Percentiles rank a stretch among this genome's conserved stretches.
These are phyloP conservation scores for Rosa multiflora DNA, from an alignment of 306 rosid species.

Conservation along the genomic window DNA sequence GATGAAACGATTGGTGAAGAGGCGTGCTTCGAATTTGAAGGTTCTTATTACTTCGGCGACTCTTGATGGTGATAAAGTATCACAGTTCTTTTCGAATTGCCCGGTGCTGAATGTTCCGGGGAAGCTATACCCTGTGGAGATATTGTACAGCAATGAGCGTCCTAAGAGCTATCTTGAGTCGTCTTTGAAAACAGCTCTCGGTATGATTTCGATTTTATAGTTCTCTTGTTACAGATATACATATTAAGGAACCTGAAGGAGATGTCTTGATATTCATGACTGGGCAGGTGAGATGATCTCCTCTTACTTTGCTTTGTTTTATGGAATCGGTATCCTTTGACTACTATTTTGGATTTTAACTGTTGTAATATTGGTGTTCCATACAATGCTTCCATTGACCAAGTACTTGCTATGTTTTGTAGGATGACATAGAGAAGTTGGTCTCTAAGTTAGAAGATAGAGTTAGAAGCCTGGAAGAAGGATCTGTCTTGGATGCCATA, in stretches of 20 bases:
- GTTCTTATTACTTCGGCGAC: slow-evolving; percentile 93
- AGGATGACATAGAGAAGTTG: slow-evolving; percentile 98
- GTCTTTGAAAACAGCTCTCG: slow-evolving; percentile 68
- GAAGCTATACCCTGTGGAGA: slow-evolving; percentile 83
- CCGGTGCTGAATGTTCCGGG: slow-evolving; percentile 83
- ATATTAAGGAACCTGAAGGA: slow-evolving; percentile 73
- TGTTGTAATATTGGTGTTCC: slow-evolving; percentile 20
- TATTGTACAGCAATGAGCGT: slow-evolving; percentile 78
- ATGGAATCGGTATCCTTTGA: slow-evolving; percentile 24
- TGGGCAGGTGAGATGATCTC: slow-evolving; percentile 71
- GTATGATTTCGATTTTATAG: slow-evolving; percentile 39
- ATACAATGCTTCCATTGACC: slow-evolving; percentile 19
- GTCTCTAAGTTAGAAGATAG: slow-evolving; percentile 82
- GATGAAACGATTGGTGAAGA: slow-evolving; percentile 71
- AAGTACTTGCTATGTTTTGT: slow-evolving; percentile 14
- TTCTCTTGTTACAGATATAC: slow-evolving; percentile 59
- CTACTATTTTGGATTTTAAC: slow-evolving; percentile 12
- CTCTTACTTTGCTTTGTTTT: not conserved
- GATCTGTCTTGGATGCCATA: slow-evolving; percentile 93
- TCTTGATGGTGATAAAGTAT: slow-evolving; percentile 93
- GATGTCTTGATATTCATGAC: slow-evolving; percentile 92
- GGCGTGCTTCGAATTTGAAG: slow-evolving; percentile 67
- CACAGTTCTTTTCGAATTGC: slow-evolving; percentile 69
- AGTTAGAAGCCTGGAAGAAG: slow-evolving; percentile 77
- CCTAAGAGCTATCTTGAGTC: slow-evolving; percentile 74